A percentile compares a stretch with the other conserved stretches of the same genome.
phyloP scores from a whole-genome alignment of 768 basidiomycete species.

The Leccinellum albellum region DNA sequence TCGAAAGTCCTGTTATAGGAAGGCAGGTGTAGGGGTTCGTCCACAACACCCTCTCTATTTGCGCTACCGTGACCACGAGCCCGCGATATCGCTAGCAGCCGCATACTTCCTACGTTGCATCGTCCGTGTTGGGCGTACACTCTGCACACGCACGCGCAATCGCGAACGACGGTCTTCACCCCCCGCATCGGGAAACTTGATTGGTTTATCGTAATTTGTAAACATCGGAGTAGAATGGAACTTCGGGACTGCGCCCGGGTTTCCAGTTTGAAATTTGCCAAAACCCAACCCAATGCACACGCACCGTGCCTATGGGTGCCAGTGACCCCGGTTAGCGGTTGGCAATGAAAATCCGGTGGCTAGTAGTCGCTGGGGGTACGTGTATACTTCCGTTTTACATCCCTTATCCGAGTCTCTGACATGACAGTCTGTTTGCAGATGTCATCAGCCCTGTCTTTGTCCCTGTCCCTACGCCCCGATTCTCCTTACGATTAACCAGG shows the following conservation, averaged over 20 bases:
- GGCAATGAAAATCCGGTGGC: slow-evolving; percentile 1
- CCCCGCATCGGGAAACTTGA: neutral
- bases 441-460: too few species aligned
- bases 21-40: neutral
- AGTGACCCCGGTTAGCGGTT: neutral
- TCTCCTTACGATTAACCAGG: slow-evolving; percentile 4
- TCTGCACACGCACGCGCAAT: neutral
- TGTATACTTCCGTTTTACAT: neutral
- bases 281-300: neutral
- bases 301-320: neutral
- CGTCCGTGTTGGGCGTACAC: neutral
- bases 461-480: neutral
- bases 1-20: neutral
- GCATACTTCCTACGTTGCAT: neutral
- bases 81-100: neutral
- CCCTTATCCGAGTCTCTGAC: neutral
- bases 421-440: too few species aligned
- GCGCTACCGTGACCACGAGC: neutral
- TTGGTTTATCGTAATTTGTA: neutral
- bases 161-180: neutral
- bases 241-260: neutral
- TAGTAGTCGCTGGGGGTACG: neutral
- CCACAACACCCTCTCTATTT: neutral
- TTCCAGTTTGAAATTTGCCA: neutral
- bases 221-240: neutral